Percentiles rank a stretch among this genome's conserved stretches.
Conservation (phyloP, 2,329 filamentous ascomycete species). For the Penicillium hesseltinei region DNA sequence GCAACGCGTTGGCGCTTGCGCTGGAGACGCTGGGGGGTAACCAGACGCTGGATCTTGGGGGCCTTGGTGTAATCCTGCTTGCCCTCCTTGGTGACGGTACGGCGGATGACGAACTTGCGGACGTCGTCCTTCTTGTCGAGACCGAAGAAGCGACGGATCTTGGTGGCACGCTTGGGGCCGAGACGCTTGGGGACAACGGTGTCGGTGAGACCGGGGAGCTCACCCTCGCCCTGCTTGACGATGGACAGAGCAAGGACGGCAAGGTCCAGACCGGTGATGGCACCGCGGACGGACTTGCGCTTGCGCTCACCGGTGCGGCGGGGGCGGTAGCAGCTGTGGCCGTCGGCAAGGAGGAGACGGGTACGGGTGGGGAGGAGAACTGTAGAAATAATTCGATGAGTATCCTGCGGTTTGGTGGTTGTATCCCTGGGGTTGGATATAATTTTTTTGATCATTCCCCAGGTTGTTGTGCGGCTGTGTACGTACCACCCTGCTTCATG, state of each 20-base stretch:
- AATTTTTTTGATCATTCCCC: slow-evolving; percentile 10
- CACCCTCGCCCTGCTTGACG: slow-evolving; percentile 95
- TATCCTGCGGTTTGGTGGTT: slow-evolving; percentile 17
- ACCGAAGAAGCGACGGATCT: slow-evolving; percentile 99
- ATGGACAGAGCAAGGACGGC: slow-evolving; percentile 91
- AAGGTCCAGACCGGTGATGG: slow-evolving; percentile 96
- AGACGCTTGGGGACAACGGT: slow-evolving; percentile 98
- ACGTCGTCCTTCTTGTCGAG: slow-evolving; percentile 99
- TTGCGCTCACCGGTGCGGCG: slow-evolving; percentile 98
- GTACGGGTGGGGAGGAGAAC: slow-evolving; percentile 93
- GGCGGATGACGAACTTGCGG: slow-evolving; percentile 99
- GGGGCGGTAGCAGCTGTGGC: slow-evolving; percentile 98
- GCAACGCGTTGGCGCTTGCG: slow-evolving; percentile 98
- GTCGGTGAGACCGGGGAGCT: slow-evolving; percentile 96
- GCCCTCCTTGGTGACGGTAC: slow-evolving; percentile 94
- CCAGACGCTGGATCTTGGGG: slow-evolving; percentile 98
- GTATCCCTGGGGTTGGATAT: slow-evolving; percentile 5
- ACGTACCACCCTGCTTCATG: slow-evolving; percentile 93
- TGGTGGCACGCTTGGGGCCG: slow-evolving; percentile 98
- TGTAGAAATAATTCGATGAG: slow-evolving; percentile 44
- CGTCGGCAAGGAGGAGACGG: slow-evolving; percentile 89
- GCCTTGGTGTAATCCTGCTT: slow-evolving; percentile 99
- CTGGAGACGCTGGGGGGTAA: slow-evolving; percentile 99
- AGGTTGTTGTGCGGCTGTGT: slow-evolving; percentile 24
- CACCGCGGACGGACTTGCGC: slow-evolving; percentile 95